These are phyloP conservation scores for Vitis labrusca DNA, from an alignment of 164 flowering plant species.

Conservation along the genomic window DNA sequence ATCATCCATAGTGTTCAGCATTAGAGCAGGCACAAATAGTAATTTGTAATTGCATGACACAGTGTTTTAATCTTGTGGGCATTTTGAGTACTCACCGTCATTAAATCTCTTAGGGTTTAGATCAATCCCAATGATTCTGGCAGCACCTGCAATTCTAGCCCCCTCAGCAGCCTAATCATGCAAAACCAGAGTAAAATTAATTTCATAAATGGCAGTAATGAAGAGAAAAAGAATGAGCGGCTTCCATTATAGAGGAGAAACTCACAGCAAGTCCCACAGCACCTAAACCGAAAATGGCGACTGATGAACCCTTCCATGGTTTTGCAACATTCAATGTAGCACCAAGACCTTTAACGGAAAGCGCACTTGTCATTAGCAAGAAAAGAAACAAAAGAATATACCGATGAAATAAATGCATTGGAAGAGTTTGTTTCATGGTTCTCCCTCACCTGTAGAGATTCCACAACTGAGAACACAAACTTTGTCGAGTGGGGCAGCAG, in stretches of 20 bases:
- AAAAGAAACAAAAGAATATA: too few relatives aligned
- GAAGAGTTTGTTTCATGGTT: too few relatives aligned
- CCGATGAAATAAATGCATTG: too few relatives aligned
- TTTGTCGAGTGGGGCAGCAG: conserved; percentile 23
- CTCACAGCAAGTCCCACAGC: conserved; percentile 73
- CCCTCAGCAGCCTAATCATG: conserved; percentile 37
- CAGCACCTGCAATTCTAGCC: conserved; percentile 39
- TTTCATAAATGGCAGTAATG: too few relatives aligned
- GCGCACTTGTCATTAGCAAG: too few relatives aligned
- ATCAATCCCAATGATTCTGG: conserved; percentile 39
- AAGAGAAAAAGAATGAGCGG: too few relatives aligned
- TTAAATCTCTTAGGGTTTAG: conserved; percentile 29
- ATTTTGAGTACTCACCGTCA: conserved; percentile 14
- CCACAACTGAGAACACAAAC: conserved; percentile 31
- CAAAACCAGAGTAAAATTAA: not conserved
- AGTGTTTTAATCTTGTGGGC: not conserved
- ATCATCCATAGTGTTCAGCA: not conserved
- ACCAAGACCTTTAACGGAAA: conserved; percentile 46
- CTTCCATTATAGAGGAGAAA: not conserved
- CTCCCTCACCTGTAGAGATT: conserved; percentile 19
- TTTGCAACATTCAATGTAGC: conserved; percentile 69
- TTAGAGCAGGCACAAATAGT: not conserved
- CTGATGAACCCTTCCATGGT: conserved; percentile 48
- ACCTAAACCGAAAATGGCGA: conserved; percentile 64
- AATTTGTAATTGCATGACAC: not conserved